These are phyloP conservation scores for Prunus salicina DNA, from an alignment of 306 rosid genomes.

Conservation along the genomic window DNA sequence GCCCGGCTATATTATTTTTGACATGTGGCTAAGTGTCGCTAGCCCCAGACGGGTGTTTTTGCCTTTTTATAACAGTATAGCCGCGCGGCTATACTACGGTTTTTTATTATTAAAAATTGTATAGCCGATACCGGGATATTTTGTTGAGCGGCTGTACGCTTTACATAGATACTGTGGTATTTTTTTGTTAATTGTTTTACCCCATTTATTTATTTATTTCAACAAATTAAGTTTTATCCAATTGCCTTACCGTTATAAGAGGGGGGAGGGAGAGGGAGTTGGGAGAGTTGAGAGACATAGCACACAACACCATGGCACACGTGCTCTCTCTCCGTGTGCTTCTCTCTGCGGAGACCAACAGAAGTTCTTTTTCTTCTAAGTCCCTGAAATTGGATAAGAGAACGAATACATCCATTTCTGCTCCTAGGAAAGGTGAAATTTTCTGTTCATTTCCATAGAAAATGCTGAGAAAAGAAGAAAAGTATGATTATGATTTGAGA, in stretches of 20 bases:
- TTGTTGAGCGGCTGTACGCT: too few relatives aligned
- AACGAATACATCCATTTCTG: slow-evolving; percentile 29
- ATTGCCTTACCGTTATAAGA: neutral
- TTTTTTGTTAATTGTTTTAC: too few relatives aligned
- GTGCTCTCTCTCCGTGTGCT: slow-evolving; percentile 29
- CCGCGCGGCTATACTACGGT: too few relatives aligned
- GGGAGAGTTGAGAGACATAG: neutral
- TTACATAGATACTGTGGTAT: too few relatives aligned
- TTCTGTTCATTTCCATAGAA: neutral
- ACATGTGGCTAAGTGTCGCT: too few relatives aligned
- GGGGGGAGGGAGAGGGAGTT: neutral
- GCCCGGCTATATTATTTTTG: too few relatives aligned
- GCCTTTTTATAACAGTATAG: too few relatives aligned
- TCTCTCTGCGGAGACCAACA: slow-evolving; percentile 20
- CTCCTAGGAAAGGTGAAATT: slow-evolving; percentile 46
- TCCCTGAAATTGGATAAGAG: slow-evolving; percentile 32
- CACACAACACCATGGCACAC: slow-evolving; percentile 40
- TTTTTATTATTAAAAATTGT: too few relatives aligned
- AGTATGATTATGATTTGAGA: neutral
- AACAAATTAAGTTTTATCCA: neutral
- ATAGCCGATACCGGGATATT: too few relatives aligned
- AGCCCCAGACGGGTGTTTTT: too few relatives aligned
- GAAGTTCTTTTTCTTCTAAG: slow-evolving; percentile 28
- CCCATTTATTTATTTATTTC: neutral
- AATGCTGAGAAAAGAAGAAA: neutral